Evolutionary conservation across 441 rosid species (phyloP).

Genomic region (Bocquillonia castaneifolia): DNA sequence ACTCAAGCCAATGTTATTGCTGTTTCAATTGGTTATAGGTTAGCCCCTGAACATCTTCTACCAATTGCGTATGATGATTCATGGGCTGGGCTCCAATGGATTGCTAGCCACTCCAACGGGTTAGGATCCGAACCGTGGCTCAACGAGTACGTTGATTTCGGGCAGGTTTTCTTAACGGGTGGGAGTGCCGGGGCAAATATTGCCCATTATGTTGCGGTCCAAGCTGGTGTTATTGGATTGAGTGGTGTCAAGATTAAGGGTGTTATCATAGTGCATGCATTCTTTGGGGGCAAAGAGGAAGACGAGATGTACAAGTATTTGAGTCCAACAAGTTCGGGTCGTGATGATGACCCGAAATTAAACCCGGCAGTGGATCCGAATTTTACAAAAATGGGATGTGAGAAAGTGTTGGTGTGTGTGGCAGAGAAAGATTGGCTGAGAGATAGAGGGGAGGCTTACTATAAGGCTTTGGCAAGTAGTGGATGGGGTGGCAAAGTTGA

Average conservation of each 20-base stretch:
- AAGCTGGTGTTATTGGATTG: constrained; percentile 25
- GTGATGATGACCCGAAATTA: constrained; percentile 34
- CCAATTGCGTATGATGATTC: constrained; percentile 38
- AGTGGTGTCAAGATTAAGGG: constrained; percentile 26
- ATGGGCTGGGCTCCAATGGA: constrained; percentile 34
- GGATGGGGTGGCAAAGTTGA: constrained; percentile 34
- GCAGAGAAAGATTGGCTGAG: constrained; percentile 40
- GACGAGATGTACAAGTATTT: constrained; percentile 34
- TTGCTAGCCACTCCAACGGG: constrained; percentile 28
- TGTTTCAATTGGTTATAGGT: constrained; percentile 30
- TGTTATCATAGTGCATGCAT: constrained; percentile 39
- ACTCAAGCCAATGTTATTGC: constrained; percentile 22
- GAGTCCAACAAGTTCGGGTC: constrained; percentile 34
- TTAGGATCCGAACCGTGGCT: constrained; percentile 30
- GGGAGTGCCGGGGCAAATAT: constrained; percentile 48
- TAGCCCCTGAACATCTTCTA: constrained; percentile 35
- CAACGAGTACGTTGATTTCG: constrained; percentile 22
- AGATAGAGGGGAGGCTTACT: constrained; percentile 32
- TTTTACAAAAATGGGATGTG: constrained; percentile 20
- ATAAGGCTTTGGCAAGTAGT: constrained; percentile 22
- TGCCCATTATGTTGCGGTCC: constrained; percentile 32
- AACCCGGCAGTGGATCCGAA: constrained; percentile 41
- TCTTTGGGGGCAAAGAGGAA: constrained; percentile 32
- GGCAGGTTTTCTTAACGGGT: constrained; percentile 30
- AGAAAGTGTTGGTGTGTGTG: constrained; percentile 37